Evolutionary conservation across 1,284 basidiomycete genomes (phyloP).

Genomic region (Meripilus lineatus): DNA sequence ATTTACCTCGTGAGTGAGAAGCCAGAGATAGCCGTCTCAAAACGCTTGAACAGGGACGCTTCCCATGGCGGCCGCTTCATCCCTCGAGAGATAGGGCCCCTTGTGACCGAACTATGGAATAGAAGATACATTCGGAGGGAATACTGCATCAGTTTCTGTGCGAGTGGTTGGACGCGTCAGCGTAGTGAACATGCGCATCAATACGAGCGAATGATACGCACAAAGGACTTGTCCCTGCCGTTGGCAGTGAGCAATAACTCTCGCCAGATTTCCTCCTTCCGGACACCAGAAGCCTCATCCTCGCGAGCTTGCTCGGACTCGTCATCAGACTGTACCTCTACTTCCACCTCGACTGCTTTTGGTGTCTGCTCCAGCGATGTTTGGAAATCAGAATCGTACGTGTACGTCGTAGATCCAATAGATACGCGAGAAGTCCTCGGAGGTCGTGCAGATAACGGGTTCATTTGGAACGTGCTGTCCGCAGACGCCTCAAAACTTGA

Average conservation of each 20-base stretch:
- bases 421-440: constrained; percentile 68
- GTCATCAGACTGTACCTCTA: constrained; percentile 39
- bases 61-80: constrained; percentile 47
- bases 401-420: constrained; percentile 29
- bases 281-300: constrained; percentile 39
- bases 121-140: constrained; percentile 67
- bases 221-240: constrained; percentile 78
- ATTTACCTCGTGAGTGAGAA: constrained; percentile 67
- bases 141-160: constrained; percentile 80
- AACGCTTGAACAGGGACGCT: constrained; percentile 47
- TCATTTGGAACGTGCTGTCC: constrained; percentile 64
- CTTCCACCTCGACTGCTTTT: constrained; percentile 20
- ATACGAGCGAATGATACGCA: constrained; percentile 34
- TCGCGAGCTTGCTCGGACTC: constrained; percentile 32
- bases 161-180: constrained; percentile 1
- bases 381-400: constrained; percentile 34
- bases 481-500: constrained; percentile 37
- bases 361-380: constrained; percentile 28
- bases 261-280: constrained; percentile 66
- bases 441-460: constrained; percentile 70
- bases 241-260: constrained; percentile 70
- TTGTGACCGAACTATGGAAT: constrained; percentile 52
- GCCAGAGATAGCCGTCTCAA: constrained; percentile 56
- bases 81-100: constrained; percentile 40
- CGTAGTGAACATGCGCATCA: neutral